Base-by-base conservation (phyloP, 176 grass and related monocot genomes). In the Oryza coarctata region DNA sequence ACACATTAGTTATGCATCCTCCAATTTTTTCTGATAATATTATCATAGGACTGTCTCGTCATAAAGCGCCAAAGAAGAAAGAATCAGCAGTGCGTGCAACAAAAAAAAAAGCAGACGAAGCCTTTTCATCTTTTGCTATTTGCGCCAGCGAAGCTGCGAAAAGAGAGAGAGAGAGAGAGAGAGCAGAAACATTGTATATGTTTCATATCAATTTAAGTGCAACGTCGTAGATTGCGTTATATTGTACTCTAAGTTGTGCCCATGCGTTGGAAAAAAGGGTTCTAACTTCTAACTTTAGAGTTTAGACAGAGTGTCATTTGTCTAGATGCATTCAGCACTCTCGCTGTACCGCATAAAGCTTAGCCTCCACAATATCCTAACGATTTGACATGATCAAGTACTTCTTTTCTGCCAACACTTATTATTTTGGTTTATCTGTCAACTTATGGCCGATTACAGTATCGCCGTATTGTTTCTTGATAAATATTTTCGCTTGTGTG, bases 261-360 rank as follows among this genome's bases (percentile, higher is more conserved):
- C 68, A 65, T 84, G 41, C 17, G 78, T 35, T 63, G 25, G 57
- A 80, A 68, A 79, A 17, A 35, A 79, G 41, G 47, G 10, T 35
- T 79, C 68, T 69, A 74, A 9, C 75, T 80, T 55, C 50, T 55
- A 55, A n/a, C 50, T 55, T 75, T 69, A 20, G 77, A n/a, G 18
- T 55, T 75, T 69, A 20, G 77, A 85, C 87, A 89, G 71, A 41
- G 70, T 89, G 82, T 71, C 82, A 65, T 70, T 41, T 85, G 71
- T 70, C 82, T 10, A 63, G 82, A 89, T 65, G 70, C 63, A 15
- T 52, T 75, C 50, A 40, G 70, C 50, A 7, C 40, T 75, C 63
- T 9, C 45, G 87, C 63, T 85, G 87, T 85, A 71, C 64, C 65
- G 31, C 82, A 89, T 80, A 67, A 63, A 39, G 18, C 36, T 74